Conservation (phyloP, 2,329 filamentous ascomycete genomes). For the Clonostachys rosea region DNA sequence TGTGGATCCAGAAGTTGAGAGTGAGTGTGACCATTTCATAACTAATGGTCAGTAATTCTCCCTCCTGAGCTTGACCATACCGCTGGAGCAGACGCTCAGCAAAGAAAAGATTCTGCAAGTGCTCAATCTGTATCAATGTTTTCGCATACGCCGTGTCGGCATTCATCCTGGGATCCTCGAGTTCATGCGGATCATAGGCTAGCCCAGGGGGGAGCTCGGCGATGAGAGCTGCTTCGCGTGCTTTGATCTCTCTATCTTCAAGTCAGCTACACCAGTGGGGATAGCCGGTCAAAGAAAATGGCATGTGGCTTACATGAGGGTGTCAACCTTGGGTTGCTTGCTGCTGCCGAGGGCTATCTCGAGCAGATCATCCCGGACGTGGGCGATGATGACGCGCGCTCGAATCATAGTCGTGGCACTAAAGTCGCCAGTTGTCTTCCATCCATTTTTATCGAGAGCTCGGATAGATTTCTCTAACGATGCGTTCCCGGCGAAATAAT, state of each 20-base stretch:
- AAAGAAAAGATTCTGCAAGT: constrained; percentile 52
- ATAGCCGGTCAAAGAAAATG: neutral
- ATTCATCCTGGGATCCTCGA: constrained; percentile 37
- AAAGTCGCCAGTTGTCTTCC: constrained; percentile 23
- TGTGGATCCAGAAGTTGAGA: constrained; percentile 39
- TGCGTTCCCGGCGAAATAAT: constrained; percentile 31
- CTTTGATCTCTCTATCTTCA: constrained; percentile 1
- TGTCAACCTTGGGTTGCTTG: constrained; percentile 11
- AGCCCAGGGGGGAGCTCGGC: constrained; percentile 41
- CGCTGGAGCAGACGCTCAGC: constrained; percentile 43
- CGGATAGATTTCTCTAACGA: too few relatives aligned
- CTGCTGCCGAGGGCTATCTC: neutral
- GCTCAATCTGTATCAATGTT: constrained; percentile 40
- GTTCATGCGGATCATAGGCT: constrained; percentile 42
- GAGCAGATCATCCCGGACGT: constrained; percentile 10
- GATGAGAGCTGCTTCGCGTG: constrained; percentile 29
- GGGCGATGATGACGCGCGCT: constrained; percentile 12
- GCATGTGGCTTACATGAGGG: constrained; percentile 1
- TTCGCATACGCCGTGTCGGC: constrained; percentile 21
- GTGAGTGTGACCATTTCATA: constrained; percentile 39
- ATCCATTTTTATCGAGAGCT: constrained; percentile 25
- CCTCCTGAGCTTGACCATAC: too few relatives aligned
- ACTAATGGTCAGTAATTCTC: constrained; percentile 33
- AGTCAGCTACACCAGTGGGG: neutral
- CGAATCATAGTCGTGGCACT: constrained; percentile 21